These are phyloP conservation scores for Trichoderma breve DNA, from an alignment of 2,329 filamentous ascomycete species.

Conservation along the genomic window DNA sequence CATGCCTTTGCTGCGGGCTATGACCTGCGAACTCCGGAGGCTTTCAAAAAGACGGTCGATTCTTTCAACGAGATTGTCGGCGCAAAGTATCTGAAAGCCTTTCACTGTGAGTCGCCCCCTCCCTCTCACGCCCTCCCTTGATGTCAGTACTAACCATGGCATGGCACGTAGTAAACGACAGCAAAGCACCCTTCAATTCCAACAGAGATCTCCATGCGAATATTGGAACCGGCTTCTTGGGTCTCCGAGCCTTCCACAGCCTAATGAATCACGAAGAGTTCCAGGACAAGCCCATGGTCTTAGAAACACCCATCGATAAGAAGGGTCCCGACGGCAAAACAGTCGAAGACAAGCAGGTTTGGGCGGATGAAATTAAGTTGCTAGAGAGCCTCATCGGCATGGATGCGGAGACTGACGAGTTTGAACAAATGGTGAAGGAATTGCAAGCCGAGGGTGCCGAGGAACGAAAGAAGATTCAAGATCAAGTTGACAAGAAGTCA, in stretches of 20 bases:
- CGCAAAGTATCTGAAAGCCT: constrained; percentile 72
- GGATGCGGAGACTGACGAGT: constrained; percentile 73
- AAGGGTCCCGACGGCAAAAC: constrained; percentile 63
- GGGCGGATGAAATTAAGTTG: constrained; percentile 93
- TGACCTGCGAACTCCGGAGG: constrained; percentile 73
- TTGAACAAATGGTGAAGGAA: constrained; percentile 61
- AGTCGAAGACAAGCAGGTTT: constrained; percentile 76
- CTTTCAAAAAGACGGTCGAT: constrained; percentile 70
- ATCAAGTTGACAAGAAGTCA: constrained; percentile 73
- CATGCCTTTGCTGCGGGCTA: constrained; percentile 94
- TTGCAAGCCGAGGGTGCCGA: constrained; percentile 65
- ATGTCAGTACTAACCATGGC: neutral
- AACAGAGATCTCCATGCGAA: constrained; percentile 91
- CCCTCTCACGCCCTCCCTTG: constrained; percentile 5
- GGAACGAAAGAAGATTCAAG: constrained; percentile 73
- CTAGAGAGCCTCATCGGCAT: constrained; percentile 85
- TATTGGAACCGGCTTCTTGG: constrained; percentile 92
- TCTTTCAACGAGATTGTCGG: constrained; percentile 79
- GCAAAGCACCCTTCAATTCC: constrained; percentile 81
- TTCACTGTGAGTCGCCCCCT: constrained; percentile 55
- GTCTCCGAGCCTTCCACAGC: constrained; percentile 84
- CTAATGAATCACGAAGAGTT: constrained; percentile 81
- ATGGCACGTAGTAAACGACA: constrained; percentile 71
- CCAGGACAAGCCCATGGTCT: constrained; percentile 78
- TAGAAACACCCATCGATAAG: constrained; percentile 91